phyloP scores from a whole-genome alignment of 495 filamentous ascomycete species.

The Hyaloscypha bicolor region DNA sequence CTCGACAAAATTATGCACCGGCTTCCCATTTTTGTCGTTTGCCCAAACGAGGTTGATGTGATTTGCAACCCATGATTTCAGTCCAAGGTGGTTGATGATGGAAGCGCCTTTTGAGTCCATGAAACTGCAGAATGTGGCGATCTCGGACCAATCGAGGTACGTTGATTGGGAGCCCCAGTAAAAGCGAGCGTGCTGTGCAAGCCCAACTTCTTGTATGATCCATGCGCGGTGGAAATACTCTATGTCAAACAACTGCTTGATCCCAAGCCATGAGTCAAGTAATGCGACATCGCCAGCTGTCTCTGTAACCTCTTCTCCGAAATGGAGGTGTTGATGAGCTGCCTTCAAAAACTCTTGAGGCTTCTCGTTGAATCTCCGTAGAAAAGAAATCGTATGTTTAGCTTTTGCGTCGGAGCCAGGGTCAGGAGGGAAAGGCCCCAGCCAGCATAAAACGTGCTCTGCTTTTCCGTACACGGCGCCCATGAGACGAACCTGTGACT shows the following conservation, averaged over 20 bases:
- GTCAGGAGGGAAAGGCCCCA: constrained; percentile 16
- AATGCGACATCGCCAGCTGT: constrained; percentile 2
- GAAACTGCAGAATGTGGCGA: constrained; percentile 12
- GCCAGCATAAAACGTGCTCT: constrained; percentile 19
- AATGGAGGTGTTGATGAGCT: constrained; percentile 8
- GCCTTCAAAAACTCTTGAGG: constrained; percentile 4
- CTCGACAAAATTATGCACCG: constrained; percentile 18
- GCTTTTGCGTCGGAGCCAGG: constrained; percentile 8
- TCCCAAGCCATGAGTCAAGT: constrained; percentile 15
- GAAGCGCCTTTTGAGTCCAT: constrained; percentile 21
- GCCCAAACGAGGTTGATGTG: constrained; percentile 24
- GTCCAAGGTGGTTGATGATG: constrained; percentile 10
- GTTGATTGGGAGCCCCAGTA: constrained; percentile 8
- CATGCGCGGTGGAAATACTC: constrained; percentile 23
- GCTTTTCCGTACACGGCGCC: constrained; percentile 18
- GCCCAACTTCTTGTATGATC: constrained; percentile 21
- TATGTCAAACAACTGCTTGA: constrained; percentile 20
- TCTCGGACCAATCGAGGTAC: constrained; percentile 15
- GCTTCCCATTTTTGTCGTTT: constrained; percentile 1
- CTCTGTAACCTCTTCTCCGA: constrained; percentile 13
- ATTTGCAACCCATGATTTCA: constrained; percentile 23
- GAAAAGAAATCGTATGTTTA: constrained; percentile 5
- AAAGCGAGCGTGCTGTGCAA: constrained; percentile 17
- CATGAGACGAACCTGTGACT: constrained; percentile 25
- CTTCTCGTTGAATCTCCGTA: constrained; percentile 9